Evolutionary conservation across 768 basidiomycete genomes (phyloP).

Genomic region (Lyophyllum shimeji): DNA sequence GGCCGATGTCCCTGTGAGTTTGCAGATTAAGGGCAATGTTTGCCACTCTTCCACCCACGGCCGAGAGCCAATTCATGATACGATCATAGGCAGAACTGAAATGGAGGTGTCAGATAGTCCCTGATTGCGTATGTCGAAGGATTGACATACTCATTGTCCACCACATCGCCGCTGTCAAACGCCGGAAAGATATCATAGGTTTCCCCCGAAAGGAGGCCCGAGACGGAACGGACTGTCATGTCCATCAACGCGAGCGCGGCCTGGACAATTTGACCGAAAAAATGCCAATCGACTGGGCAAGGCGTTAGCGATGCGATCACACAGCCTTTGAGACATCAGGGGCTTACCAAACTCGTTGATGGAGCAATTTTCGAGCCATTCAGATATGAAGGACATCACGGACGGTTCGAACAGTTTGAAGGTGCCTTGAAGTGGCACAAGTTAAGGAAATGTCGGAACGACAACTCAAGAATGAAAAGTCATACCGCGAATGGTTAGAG

Average conservation of each 20-base stretch:
- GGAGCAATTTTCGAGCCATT: slow-evolving; percentile 47
- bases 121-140: neutral
- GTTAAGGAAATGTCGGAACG: slow-evolving; percentile 1
- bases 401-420: slow-evolving; percentile 41
- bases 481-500: slow-evolving; percentile 46
- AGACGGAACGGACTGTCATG: slow-evolving; percentile 27
- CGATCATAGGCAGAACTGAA: slow-evolving; percentile 41
- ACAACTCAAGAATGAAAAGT: neutral
- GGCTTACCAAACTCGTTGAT: slow-evolving; percentile 47
- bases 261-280: slow-evolving; percentile 47
- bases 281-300: slow-evolving; percentile 53
- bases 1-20: slow-evolving; percentile 42
- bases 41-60: slow-evolving; percentile 28
- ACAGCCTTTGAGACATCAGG: neutral
- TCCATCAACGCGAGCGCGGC: slow-evolving; percentile 41
- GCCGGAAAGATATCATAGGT: slow-evolving; percentile 28
- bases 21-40: slow-evolving; percentile 40
- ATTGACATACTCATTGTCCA: slow-evolving; percentile 12
- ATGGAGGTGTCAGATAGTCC: slow-evolving; percentile 9
- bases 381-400: slow-evolving; percentile 38
- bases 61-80: slow-evolving; percentile 39
- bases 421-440: slow-evolving; percentile 26
- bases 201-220: slow-evolving; percentile 27
- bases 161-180: slow-evolving; percentile 26
- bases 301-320: slow-evolving; percentile 3